Evolutionary conservation across 441 rosid genomes (phyloP), one percentile per base, ranked within the genome.

Genomic region (Aleurites moluccanus): DNA sequence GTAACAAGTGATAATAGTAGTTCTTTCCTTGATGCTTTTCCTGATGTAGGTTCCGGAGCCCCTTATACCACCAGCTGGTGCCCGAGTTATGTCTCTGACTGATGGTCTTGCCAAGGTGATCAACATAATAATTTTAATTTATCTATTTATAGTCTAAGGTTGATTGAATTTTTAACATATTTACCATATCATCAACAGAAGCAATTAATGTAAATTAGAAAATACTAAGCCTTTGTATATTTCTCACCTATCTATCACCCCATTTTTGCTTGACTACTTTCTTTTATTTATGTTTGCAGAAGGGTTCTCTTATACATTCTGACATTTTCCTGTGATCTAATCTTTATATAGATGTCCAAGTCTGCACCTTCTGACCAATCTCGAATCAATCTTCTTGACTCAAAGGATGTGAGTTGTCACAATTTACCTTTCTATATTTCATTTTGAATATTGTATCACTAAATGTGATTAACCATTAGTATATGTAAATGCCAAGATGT

Each of bases 321-420:
- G 71, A 79, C 44, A 40, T 7, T 62, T 72, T 73, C 63, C 13
- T 74, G 55, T 69, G 73, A 30, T 79, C 70, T 60, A 80, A 88
- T 80, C 61, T 79, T 62, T 27, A 65, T 85, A 53, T 80, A 91
- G 99, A 95, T 92, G 99, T 95, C 98, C 52, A 95, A 94, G 85
- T 94, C 99, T 80, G 92, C 94, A 74, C 88, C 93, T 75, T 91
- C 97, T 66, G 99, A 95, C 79, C 97, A 85, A 86, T 92, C 98
- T 56, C 85, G 97, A 75, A 92, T 94, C 87, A 92, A 95, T 86
- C 97, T 95, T 76, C 98, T 95, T 53, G 99, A 95, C 86, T 76
- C 97, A 60, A 92, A 91, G 85, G 96, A 92, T 83, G 98, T 91
- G 82, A 89, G 99, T 80, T 61, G 77, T 55, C 18, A 33, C 14